Base-by-base conservation (phyloP, 1,284 basidiomycete species). In the Salmacisia buchloeana region DNA sequence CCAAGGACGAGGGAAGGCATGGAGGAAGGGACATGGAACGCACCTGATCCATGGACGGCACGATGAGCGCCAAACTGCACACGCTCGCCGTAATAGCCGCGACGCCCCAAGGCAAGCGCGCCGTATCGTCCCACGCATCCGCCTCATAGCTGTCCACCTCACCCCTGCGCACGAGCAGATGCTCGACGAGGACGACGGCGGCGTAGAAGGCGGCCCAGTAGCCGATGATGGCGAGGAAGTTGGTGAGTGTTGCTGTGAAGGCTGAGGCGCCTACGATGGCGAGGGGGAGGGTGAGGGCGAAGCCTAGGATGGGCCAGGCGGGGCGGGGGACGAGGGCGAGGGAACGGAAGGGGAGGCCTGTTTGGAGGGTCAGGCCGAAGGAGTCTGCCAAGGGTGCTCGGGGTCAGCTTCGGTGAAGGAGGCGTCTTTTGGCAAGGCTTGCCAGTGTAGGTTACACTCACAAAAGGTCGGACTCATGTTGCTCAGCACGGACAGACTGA, bases 381-480 rank as follows among this genome's bases (percentile, higher is more conserved):
- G 69, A 73, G 66, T 78, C 49, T 54, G 46, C 36, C 9, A 38
- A 18, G 18, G 18, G 36, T 38, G 36, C 9, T 38, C 18, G 9
- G 36, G 36, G 9, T 7, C 36, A 7, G 36, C 7, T 38, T 38
- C 36, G 18, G 36, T 38, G 10, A 38, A 38, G 10, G 36, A 38
- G 18, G 9, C 36, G 18, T 9, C 18, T 18, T 18, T 10, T 38
- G 10, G 4, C 39, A 15, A 43, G 39, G 39, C 23, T 15, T 43
- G 18, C 18, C 41, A 9, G 15, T n/a, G 23, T 43, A 6, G 9
- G 34, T 13, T 4, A 29, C 29, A 54, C 49, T 54, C 49, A 54
- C 49, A 78, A 65, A 91, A 84, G 12, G 88, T 90, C 3, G 87
- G 86, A 3, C 90, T 89, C 63, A 92, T 89, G 81, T 94, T 96